Base-by-base conservation (phyloP, 2,329 filamentous ascomycete genomes). In the Epichloe sylvatica region DNA sequence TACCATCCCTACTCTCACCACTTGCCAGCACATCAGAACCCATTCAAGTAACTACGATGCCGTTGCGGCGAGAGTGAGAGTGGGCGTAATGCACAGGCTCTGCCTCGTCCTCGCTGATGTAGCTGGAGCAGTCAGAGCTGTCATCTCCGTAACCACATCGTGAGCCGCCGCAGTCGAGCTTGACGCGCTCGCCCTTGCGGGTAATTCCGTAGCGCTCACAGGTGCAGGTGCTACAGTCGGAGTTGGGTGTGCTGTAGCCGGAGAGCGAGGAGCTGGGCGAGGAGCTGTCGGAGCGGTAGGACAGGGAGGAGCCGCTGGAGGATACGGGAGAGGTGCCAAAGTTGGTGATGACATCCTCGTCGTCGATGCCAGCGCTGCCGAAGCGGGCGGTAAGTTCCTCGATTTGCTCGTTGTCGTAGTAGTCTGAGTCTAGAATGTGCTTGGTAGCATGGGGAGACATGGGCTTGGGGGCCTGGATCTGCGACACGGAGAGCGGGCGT, bases 161-260 rank as follows among this genome's bases (percentile, higher is more conserved):
- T 54, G 81, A 75, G 59, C 91, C 91, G 59, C 89, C 89, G 64
- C 91, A 97, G 78, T 96, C 90, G 67, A 96, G 81, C 78, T 91
- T 92, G 77, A 97, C 85, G 62, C 90, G 83, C 68, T 94, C 85
- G 64, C 90, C 89, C 67, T 84, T 83, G 71, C 89, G 86, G 56
- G 90, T 96, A 74, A 97, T 94, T 60, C 90, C 91, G 74, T 92
- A 96, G 72, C 90, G 86, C 69, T 96, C 88, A 72, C 91, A 97
- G 56, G 84, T 89, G 80, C 92, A 97, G 66, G 77, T 78, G 62
- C 77, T 83, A 70, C 80, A 81, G 62, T 84, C 85, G 47, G 84
- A 88, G 68, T 76, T 76, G 54, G 84, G 84, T 54, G 82, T 86
- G 74, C 86, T 88, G 67, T 87, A 90, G 59, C 83, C 84, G 49